phyloP scores from a whole-genome alignment of 1,284 basidiomycete genomes.

The Ceratobasidium sp. region DNA sequence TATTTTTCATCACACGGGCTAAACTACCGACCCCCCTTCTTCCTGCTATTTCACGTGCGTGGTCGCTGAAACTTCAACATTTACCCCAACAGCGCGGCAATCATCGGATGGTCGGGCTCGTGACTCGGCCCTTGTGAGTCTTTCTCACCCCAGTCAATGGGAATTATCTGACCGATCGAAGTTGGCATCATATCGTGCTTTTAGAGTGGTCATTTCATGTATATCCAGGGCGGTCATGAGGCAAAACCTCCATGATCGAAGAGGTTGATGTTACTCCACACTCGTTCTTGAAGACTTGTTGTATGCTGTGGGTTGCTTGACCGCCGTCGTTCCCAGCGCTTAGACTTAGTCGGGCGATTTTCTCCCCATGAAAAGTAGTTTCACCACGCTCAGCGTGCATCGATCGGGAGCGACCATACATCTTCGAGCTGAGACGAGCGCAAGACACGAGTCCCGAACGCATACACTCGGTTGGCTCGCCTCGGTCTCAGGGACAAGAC shows the following conservation, averaged over 20 bases:
- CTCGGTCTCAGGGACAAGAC: constrained; percentile 15
- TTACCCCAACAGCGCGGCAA: constrained; percentile 1
- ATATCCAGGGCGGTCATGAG: background rate
- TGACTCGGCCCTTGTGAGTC: background rate
- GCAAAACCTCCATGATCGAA: constrained; percentile 1
- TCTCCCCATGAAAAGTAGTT: background rate
- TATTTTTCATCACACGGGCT: background rate
- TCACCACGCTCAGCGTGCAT: constrained; percentile 17
- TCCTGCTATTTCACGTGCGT: background rate
- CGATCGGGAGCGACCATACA: constrained; percentile 7
- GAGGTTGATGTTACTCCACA: background rate
- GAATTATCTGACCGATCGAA: background rate
- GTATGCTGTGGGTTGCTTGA: background rate
- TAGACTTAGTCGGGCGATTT: too few species aligned
- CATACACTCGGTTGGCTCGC: constrained; percentile 11
- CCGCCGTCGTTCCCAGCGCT: background rate
- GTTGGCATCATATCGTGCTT: background rate
- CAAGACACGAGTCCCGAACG: constrained; percentile 11
- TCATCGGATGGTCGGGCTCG: background rate
- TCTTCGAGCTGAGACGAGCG: constrained; percentile 24
- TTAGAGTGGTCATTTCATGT: background rate
- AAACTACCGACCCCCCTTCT: background rate
- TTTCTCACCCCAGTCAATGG: background rate
- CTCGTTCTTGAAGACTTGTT: background rate
- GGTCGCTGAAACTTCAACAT: background rate